phyloP scores from a whole-genome alignment of 495 filamentous ascomycete species.

The Penicillium crystallinum region DNA sequence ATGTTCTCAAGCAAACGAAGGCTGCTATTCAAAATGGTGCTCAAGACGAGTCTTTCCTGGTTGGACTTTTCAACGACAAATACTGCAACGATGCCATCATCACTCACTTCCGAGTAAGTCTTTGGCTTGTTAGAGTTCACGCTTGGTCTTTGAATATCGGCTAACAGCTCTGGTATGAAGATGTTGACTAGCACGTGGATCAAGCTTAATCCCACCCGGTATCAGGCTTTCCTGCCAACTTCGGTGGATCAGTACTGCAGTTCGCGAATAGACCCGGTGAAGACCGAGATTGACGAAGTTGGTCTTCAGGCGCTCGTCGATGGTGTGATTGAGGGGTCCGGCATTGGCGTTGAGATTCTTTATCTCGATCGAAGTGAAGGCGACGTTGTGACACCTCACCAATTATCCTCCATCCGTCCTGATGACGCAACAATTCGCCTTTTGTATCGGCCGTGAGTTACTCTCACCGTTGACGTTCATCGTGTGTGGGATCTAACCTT shows the following conservation, averaged over 20 bases:
- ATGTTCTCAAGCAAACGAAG: slow-evolving; percentile 56
- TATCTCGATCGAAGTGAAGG: slow-evolving; percentile 89
- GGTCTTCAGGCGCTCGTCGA: slow-evolving; percentile 73
- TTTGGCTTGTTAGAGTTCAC: background rate
- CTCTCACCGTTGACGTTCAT: background rate
- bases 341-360: slow-evolving; percentile 77
- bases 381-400: slow-evolving; percentile 70
- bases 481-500: background rate
- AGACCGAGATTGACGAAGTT: slow-evolving; percentile 84
- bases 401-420: slow-evolving; percentile 52
- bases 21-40: slow-evolving; percentile 46
- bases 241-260: slow-evolving; percentile 64
- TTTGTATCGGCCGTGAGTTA: slow-evolving; percentile 65
- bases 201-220: slow-evolving; percentile 63
- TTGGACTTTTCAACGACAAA: slow-evolving; percentile 70
- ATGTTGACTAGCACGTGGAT: slow-evolving; percentile 85
- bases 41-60: slow-evolving; percentile 57
- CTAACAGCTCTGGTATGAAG: slow-evolving; percentile 34
- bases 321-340: slow-evolving; percentile 66
- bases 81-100: slow-evolving; percentile 67
- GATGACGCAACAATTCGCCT: slow-evolving; percentile 56
- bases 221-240: slow-evolving; percentile 61
- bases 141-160: background rate
- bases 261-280: slow-evolving; percentile 63
- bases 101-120: slow-evolving; percentile 59